Evolutionary conservation across 2,329 filamentous ascomycete species (phyloP), one percentile per base, ranked within the genome.

Genomic region (Penicillium janthinellum): DNA sequence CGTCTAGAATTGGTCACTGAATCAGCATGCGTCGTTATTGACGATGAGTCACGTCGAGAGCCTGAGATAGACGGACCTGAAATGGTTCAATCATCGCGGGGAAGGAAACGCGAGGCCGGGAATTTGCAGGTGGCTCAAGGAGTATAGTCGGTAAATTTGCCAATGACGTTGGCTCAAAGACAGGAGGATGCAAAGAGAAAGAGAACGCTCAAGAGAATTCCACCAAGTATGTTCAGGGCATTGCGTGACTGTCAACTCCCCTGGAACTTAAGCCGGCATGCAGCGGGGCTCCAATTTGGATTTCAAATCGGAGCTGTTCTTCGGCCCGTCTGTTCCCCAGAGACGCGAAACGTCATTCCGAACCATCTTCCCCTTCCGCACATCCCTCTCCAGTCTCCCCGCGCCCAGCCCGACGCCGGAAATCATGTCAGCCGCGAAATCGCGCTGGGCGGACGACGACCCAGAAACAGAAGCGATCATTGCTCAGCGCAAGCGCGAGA

Each of bases 391-490:
- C 20, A 5, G 14, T 20, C 22, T 6, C 12, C 34, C 44, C 37
- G 35, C 25, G 42, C 35, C 44, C 20, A 39, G 35, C 51, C 31
- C 45, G 41, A 39, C 44, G 45, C 31, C 35, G 50, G 35, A 41
- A 28, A 72, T 57, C 63, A 90, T 90, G 87, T 82, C 87, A 50
- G 81, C 81, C 72, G 75, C 78, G 56, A 87, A 86, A 73, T 97
- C 94, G 53, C 88, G 94, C 77, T 99, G 95, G 95, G 91, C 90
- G 65, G 86, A 92, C 71, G 87, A 90, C 48, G 90, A 91, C 68
- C 91, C 92, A 67, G 92, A 97, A 73, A 86, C 87, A 22, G 90
- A 86, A 45, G 83, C 89, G 44, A 88, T 91, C 51, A 56, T 77
- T 60, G 87, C 88, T 20, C 86, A 88, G 71, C 83, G 87, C 57